Evolutionary conservation across 2,329 filamentous ascomycete species (phyloP), one percentile per base, ranked within the genome.

Genomic region (Hymenoscyphus occultus): DNA sequence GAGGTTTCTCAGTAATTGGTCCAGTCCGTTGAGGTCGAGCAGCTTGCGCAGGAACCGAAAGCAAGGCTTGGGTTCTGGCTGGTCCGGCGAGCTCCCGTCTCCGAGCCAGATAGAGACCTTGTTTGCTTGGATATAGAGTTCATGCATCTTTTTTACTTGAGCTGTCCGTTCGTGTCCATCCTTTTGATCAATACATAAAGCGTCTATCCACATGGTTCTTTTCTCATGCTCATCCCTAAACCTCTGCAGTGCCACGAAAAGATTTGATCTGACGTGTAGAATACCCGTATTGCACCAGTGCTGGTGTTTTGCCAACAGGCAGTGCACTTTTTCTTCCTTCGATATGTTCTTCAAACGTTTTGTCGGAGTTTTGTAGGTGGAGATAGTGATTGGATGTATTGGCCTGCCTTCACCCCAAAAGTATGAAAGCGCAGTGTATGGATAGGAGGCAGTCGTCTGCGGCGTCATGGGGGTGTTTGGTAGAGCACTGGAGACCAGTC

Each of bases 101-200:
- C 74, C 74, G 1, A 76, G 65, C 74, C 74, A 77, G 5, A 72
- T 67, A 22, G 72, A 31, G 4, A 74, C 72, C 19, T 65, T 63
- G 1, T 60, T 13, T 7, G 73, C 72, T 10, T 61, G 22, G 31
- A 67, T 56, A 63, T 72, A 77, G 42, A 76, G 75, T 5, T 72
- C 35, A 39, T 65, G 68, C 73, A 76, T 76, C 31, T 70, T 63
- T 9, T 64, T 40, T 0, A 76, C 65, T 60, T 76, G 73, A 6
- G 64, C 51, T 14, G 39, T 68, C 42, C 68, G 71, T 61, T 75
- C 74, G 2, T 39, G 35, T 4, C 59, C 45, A 56, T 74, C 67
- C 13, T 19, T 35, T 63, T 75, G 74, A 58, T 76, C 65, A 59
- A 75, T 72, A 58, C 73, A 75, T 10, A 75, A 51, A 16, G 73